Base-by-base conservation (phyloP, 345 rosid genomes). In the Kandelia obovata region DNA sequence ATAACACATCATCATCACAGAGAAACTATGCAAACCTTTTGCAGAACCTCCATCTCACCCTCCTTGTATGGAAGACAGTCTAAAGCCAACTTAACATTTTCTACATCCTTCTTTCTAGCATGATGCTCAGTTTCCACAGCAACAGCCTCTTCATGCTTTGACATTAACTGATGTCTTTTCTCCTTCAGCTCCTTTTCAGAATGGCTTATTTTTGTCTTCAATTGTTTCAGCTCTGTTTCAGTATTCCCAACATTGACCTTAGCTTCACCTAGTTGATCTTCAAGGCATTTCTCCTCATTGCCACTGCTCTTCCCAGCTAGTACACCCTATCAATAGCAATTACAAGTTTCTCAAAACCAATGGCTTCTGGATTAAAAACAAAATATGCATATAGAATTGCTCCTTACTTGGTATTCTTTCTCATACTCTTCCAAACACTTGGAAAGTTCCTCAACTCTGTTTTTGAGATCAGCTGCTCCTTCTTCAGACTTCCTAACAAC, bases 231-330 rank as follows among this genome's bases (percentile, higher is more conserved):
- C 78, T 90, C 99, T 71, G 96, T 90, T 77, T 86, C 97, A 51
- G 89, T 89, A 75, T 85, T 81, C 63, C 99, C 99, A 80, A 89
- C 99, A 70, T 91, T 86, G 76, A 87, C 79, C 75, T 88, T 95
- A 55, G 98, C 98, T 81, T 92, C 99, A 70, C 76, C 86, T 62
- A 95, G 83, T 81, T 95, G 99, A 84, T 95, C 98, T 78, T 95
- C 93, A 65, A 95, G 88, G 85, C 99, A 95, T 78, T 95, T 95
- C 71, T 92, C 99, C 75, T 95, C 99, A 77, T 84, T 83, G 27
- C 96, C 97, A 72, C 83, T 89, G 77, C 96, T 92, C 77, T 95
- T 95, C 46, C 99, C 99, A 85, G 94, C 97, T 66, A 92, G 82
- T 61, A 95, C 86, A 31, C 98, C 99, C 98, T 95, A 73, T 49